Evolutionary conservation across 257 asterid species (phyloP).

Genomic region (Fraxinus cuspidata): DNA sequence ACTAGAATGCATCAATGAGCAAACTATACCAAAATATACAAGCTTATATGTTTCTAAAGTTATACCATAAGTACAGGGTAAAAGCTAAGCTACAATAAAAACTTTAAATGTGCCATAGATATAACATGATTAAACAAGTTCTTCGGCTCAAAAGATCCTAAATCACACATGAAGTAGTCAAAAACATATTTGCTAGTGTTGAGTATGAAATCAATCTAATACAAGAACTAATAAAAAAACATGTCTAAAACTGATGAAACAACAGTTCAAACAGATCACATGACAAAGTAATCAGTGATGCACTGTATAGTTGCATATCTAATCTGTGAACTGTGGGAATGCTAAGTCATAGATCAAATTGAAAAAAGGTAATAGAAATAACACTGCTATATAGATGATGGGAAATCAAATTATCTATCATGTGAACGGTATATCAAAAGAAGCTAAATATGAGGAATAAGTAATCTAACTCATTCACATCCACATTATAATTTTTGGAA

Average conservation of each 20-base stretch:
- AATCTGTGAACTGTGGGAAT: no score
- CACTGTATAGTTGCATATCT: no score
- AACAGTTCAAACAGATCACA: neutral
- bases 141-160: neutral
- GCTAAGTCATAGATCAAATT: neutral
- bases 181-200: neutral
- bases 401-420: neutral
- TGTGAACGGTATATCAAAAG: neutral
- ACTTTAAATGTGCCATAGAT: neutral
- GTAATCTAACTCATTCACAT: no score
- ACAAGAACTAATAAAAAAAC: neutral
- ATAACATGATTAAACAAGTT: neutral
- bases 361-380: neutral
- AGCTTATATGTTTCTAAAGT: no score
- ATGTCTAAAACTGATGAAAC: neutral
- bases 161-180: neutral
- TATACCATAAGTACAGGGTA: no score
- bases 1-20: no score
- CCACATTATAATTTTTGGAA: no score
- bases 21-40: no score
- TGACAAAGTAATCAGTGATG: neutral
- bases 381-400: neutral
- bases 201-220: neutral
- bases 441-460: neutral
- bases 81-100: slow-evolving; percentile 1